Evolutionary conservation across 441 rosid genomes (phyloP), one percentile per base, ranked within the genome.

Genomic region (Syzygium malaccense): DNA sequence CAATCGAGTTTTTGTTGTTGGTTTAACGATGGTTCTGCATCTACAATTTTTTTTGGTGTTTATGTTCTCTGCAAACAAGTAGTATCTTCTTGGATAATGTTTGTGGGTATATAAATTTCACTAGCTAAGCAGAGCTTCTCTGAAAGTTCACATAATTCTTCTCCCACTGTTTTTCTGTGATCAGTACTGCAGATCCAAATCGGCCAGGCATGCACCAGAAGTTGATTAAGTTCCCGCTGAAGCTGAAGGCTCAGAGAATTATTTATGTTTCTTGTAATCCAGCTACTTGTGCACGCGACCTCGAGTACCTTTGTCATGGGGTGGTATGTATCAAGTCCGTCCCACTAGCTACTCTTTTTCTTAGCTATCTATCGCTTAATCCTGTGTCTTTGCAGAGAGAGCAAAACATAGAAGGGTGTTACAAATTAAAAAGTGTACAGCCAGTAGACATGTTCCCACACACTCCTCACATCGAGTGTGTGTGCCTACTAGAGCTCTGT

Each of bases 161-260:
- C 60, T 85, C 28, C 60, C 86, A 30, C 64, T 32, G 48, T 85
- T n/a, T n/a, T n/a, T n/a, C n/a, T n/a, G n/a, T n/a, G n/a, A n/a
- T n/a, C n/a, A n/a, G n/a, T 85, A 13, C 83, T 88, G 93, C 97
- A 97, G 99, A 98, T 94, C 99, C 98, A 28, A 96, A 98, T 91
- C 96, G 99, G 85, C 98, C 99, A 66, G 99, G 99, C 55, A 95
- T 98, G 98, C 99, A 96, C 92, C 90, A 96, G 98, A 98, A 98
- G 95, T 91, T 96, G 95, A 97, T 96, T 83, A 96, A 93, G 90
- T 96, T 94, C 92, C 92, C 96, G 58, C 93, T 96, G 91, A 95
- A 95, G 92, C 96, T 96, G 23, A 95, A 92, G 91, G 95, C 98
- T 80, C 96, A 97, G 13, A 91, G 94, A 88, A 94, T 98, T 60